A percentile compares a stretch with the other conserved stretches of the same genome.
Conservation (phyloP, 2,329 filamentous ascomycete species). For the Trichoderma atrobrunneum region DNA sequence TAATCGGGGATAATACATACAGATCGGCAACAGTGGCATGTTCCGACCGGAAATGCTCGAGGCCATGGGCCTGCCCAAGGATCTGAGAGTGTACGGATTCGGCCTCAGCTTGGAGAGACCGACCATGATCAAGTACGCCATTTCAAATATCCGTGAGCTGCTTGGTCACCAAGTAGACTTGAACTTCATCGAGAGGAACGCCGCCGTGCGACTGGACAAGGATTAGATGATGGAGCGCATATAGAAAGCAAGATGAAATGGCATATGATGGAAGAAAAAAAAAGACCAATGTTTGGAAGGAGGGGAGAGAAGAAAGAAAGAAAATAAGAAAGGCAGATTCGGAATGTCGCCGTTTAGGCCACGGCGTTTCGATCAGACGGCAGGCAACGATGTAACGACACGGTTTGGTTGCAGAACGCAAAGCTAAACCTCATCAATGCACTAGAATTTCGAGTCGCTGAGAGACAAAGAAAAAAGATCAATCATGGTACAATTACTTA, state of each 20-base stretch:
- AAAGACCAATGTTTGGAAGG: not conserved
- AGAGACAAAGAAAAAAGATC: not conserved
- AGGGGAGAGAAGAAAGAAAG: not conserved
- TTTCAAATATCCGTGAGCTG: constrained; percentile 87
- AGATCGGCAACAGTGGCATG: constrained; percentile 96
- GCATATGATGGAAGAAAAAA: not conserved
- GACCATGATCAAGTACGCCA: constrained; percentile 95
- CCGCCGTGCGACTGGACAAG: constrained; percentile 86
- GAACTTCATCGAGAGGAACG: constrained; percentile 86
- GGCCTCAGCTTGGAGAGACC: constrained; percentile 88
- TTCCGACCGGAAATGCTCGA: constrained; percentile 98
- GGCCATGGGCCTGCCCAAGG: constrained; percentile 87
- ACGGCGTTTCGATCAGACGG: not conserved
- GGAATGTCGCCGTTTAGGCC: not conserved
- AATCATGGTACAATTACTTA: not conserved
- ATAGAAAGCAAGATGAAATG: not conserved
- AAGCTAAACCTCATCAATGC: not conserved
- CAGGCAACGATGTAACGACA: not conserved
- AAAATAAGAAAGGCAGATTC: not conserved
- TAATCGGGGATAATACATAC: not conserved
- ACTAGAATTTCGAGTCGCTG: not conserved
- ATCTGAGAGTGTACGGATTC: constrained; percentile 92
- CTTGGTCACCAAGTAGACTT: constrained; percentile 95
- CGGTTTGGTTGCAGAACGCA: not conserved
- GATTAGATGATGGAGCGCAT: constrained; percentile 47